Percentiles rank a stretch among this genome's conserved stretches.
phyloP scores from a whole-genome alignment of 805 yeast species.

The Ascoidea asiatica region DNA sequence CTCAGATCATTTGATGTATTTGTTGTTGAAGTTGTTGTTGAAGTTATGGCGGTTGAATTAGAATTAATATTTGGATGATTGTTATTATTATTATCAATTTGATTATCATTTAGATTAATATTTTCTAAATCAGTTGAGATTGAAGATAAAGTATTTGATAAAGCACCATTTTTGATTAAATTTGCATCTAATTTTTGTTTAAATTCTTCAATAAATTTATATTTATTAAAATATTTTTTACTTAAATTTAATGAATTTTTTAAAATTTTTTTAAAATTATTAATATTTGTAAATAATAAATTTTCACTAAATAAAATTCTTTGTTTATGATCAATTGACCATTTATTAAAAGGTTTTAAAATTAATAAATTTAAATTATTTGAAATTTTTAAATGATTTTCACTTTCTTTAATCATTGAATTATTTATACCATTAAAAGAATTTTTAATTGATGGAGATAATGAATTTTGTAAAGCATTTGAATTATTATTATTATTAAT shows the following conservation, averaged over 20 bases:
- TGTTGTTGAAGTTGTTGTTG: conserved; percentile 9
- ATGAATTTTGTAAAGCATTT: too few relatives aligned
- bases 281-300: conserved; percentile 34
- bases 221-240: conserved; percentile 63
- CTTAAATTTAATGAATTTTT: conserved; percentile 39
- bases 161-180: conserved; percentile 10
- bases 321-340: conserved; percentile 63
- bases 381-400: conserved; percentile 46
- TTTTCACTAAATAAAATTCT: conserved; percentile 51
- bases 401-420: conserved; percentile 46
- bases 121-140: background rate
- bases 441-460: conserved; percentile 46
- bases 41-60: conserved; percentile 2
- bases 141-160: conserved; percentile 2
- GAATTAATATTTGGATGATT: conserved; percentile 7
- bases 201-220: conserved; percentile 59
- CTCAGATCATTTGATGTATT: conserved; percentile 10
- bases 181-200: conserved; percentile 33
- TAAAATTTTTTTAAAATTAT: conserved; percentile 34
- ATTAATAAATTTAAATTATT: conserved; percentile 46
- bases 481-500: too few relatives aligned
- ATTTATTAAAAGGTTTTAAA: conserved; percentile 53
- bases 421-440: conserved; percentile 44
- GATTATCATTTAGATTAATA: background rate
- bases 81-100: too few relatives aligned